A percentile compares a stretch with the other conserved stretches of the same genome.
Conservation (phyloP, 257 asterid species). For the Fraxinus americana region DNA sequence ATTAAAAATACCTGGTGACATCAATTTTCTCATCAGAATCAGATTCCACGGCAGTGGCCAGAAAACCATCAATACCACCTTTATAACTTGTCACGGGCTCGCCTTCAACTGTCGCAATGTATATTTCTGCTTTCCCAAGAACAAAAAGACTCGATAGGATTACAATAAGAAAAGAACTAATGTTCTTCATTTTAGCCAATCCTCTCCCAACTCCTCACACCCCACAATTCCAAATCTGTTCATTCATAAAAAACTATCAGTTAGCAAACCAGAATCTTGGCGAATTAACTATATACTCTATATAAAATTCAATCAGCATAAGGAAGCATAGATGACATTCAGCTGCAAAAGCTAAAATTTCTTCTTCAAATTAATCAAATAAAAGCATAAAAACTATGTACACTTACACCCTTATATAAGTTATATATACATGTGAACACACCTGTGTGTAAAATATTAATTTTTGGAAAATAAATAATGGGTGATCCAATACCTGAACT, state of each 20-base stretch:
- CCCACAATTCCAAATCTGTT: constrained; percentile 44
- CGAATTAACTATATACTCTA: not conserved
- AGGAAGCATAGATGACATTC: not conserved
- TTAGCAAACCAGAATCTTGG: not conserved
- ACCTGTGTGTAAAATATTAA: not conserved
- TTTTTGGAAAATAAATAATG: not conserved
- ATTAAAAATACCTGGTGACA: constrained; percentile 62
- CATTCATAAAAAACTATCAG: constrained; percentile 12
- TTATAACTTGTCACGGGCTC: constrained; percentile 90
- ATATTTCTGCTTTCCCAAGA: constrained; percentile 67
- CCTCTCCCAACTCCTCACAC: constrained; percentile 35
- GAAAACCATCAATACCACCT: constrained; percentile 86
- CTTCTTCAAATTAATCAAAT: not conserved
- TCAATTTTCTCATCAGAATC: constrained; percentile 83
- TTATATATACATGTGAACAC: too few species aligned
- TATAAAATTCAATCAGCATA: not conserved
- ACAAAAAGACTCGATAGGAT: constrained; percentile 40
- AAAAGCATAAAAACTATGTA: not conserved
- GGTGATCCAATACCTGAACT: constrained; percentile 6
- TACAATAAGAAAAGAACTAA: constrained; percentile 36
- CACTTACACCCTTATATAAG: not conserved
- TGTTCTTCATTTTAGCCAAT: constrained; percentile 51
- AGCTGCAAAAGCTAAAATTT: not conserved
- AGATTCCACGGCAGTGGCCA: constrained; percentile 90
- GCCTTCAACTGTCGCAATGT: constrained; percentile 84